Base-by-base conservation (phyloP, 768 basidiomycete genomes). In the Gloeophyllum trabeum region DNA sequence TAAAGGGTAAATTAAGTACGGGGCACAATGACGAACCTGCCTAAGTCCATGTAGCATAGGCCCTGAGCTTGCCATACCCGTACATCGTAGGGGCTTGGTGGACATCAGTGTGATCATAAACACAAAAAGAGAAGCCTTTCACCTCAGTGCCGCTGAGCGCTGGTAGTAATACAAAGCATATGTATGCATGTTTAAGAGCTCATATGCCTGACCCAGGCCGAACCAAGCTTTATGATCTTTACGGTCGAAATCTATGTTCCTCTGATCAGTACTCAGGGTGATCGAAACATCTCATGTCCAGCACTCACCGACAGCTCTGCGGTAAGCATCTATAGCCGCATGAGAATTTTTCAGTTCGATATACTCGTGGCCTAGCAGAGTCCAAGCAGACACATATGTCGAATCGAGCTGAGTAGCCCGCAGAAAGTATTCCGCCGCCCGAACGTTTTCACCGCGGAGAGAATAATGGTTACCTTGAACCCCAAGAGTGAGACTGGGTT, bases 201-300 rank as follows among this genome's bases (percentile, higher is more conserved):
- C 94, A 57, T 98, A 99, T 10, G 94, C 91, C 58, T 99, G 96
- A 3, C 94, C 96, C 41, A 99, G 79, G 25, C 96, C 96, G 61
- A 93, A 97, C 96, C 96, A 99, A 4, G 93, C 94, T 44, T 94
- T 66, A 55, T 96, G 97, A 62, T 99, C 96, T 57, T 97, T 96
- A 42, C 89, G 75, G 54, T 94, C 94, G 49, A 96, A 82, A 54
- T 98, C 94, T 97, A 22, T 22, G 21, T 32, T 22, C 21, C 39
- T 35, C 35, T 44, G 39, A 40, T 26, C 44, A 47, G 16, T 42
- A 22, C 30, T 24, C n/a, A 37, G 40, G 32, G 21, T 19, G 21
- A 21, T 25, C 48, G 28, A n/a, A 26, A 12, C 25, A 19, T 18
- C n/a, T 12, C n/a, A 38, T 22, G n/a, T n/a, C n/a, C n/a, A n/a